Conservation (phyloP, 2,329 filamentous ascomycete species). For the Fusarium compactum region DNA sequence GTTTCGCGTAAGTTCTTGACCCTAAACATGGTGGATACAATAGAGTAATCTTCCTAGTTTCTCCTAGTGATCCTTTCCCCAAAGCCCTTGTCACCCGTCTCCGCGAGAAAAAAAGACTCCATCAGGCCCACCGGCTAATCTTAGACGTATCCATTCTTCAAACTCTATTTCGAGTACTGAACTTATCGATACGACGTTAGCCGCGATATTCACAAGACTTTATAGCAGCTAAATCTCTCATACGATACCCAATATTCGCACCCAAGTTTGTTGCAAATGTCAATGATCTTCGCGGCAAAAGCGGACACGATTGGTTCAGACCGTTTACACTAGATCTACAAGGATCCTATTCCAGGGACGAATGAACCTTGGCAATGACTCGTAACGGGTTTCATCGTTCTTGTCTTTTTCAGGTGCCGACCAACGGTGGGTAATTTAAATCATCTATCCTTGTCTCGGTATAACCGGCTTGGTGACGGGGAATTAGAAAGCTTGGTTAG, state of each 20-base stretch:
- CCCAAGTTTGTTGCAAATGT: not conserved
- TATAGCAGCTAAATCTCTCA: not conserved
- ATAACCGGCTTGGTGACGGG: not conserved
- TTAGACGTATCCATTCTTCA: not conserved
- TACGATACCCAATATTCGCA: not conserved
- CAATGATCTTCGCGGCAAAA: not conserved
- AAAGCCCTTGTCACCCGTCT: not conserved
- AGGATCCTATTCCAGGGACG: not conserved
- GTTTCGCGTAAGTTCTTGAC: conserved; percentile 1
- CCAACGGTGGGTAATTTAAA: not conserved
- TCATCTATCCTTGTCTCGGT: not conserved
- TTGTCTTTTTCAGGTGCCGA: not conserved
- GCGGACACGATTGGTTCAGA: not conserved
- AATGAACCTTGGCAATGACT: not conserved
- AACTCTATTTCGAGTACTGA: not conserved
- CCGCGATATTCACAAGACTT: not conserved
- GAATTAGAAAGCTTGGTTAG: not conserved
- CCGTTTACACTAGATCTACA: not conserved
- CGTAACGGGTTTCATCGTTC: not conserved
- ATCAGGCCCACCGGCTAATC: not conserved
- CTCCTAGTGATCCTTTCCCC: not conserved
- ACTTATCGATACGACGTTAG: not conserved
- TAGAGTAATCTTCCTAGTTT: not conserved
- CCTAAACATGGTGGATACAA: not conserved
- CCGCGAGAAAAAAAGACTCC: not conserved